Percentiles rank a stretch among this genome's conserved stretches.
Conservation (phyloP, 1,139 yeast species). For the Kodamaea fungicola region DNA sequence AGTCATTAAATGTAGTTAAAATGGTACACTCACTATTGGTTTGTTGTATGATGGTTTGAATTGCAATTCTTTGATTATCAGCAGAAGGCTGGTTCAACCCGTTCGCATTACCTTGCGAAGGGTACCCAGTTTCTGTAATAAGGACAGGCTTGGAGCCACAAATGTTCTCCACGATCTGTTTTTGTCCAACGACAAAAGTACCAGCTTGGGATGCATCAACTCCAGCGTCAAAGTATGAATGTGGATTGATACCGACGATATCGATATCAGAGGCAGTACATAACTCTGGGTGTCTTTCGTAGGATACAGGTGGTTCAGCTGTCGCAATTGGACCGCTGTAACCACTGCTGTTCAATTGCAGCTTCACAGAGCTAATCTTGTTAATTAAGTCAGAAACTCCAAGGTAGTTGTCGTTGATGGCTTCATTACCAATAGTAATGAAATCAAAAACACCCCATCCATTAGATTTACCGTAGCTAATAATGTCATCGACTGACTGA, state of each 20-base stretch:
- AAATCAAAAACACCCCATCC: conserved; percentile 71
- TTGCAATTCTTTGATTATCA: conserved; percentile 69
- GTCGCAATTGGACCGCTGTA: conserved; percentile 76
- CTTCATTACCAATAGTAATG: conserved; percentile 86
- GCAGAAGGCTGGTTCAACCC: conserved; percentile 71
- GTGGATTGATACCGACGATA: conserved; percentile 81
- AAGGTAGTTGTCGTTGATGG: conserved; percentile 59
- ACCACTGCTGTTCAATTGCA: conserved; percentile 60
- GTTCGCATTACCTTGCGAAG: conserved; percentile 65
- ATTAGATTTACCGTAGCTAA: conserved; percentile 47
- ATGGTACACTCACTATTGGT: conserved; percentile 63
- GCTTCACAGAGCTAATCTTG: conserved; percentile 64
- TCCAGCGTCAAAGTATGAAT: conserved; percentile 71
- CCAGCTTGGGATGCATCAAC: conserved; percentile 70
- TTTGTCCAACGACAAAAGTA: conserved; percentile 62
- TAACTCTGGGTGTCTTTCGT: conserved; percentile 56
- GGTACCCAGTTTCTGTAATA: conserved; percentile 88
- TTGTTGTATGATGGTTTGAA: conserved; percentile 48
- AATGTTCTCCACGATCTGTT: conserved; percentile 45
- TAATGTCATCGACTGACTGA: conserved; percentile 49
- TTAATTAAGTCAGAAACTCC: conserved; percentile 54
- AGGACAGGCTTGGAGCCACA: conserved; percentile 51
- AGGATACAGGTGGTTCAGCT: conserved; percentile 84
- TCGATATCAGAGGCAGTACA: conserved; percentile 56
- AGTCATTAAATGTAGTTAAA: conserved; percentile 73